Evolutionary conservation across 1,284 basidiomycete species (phyloP).

Genomic region (Coniferiporia sulphurascens): DNA sequence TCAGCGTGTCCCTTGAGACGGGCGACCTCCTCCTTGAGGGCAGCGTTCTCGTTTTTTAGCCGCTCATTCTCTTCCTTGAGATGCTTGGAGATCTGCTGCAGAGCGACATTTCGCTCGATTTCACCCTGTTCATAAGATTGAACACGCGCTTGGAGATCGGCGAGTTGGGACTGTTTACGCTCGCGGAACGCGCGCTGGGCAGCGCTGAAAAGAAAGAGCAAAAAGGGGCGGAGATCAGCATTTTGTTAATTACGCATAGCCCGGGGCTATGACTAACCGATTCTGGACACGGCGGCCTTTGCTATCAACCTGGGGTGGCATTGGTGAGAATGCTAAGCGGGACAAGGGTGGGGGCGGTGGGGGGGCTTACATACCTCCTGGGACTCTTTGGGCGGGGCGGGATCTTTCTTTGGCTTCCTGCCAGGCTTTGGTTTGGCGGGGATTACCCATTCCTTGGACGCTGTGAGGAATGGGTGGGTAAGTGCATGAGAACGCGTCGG

Average conservation of each 20-base stretch:
- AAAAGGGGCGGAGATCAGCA: constrained; percentile 1
- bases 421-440: constrained; percentile 88
- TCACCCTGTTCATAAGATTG: constrained; percentile 87
- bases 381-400: constrained; percentile 34
- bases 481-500: constrained; percentile 21
- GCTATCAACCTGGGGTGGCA: constrained; percentile 36
- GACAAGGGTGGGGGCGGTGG: constrained; percentile 17
- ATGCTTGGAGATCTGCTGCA: constrained; percentile 81
- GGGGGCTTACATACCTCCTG: constrained; percentile 39
- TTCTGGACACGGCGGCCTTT: constrained; percentile 74
- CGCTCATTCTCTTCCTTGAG: constrained; percentile 84
- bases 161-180: constrained; percentile 84
- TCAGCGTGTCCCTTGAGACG: constrained; percentile 43
- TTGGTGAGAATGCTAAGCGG: constrained; percentile 22
- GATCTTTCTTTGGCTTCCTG: constrained; percentile 79
- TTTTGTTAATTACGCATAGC: neutral
- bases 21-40: constrained; percentile 57
- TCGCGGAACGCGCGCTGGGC: constrained; percentile 90
- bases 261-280: constrained; percentile 40
- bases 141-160: constrained; percentile 84
- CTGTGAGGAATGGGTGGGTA: constrained; percentile 33
- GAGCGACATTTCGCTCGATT: constrained; percentile 81
- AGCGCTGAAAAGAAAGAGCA: constrained; percentile 46
- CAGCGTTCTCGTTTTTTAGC: constrained; percentile 58
- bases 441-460: constrained; percentile 89